Evolutionary conservation across 305 asterid genomes (phyloP).

Genomic region (Solanum aculeatissimum): DNA sequence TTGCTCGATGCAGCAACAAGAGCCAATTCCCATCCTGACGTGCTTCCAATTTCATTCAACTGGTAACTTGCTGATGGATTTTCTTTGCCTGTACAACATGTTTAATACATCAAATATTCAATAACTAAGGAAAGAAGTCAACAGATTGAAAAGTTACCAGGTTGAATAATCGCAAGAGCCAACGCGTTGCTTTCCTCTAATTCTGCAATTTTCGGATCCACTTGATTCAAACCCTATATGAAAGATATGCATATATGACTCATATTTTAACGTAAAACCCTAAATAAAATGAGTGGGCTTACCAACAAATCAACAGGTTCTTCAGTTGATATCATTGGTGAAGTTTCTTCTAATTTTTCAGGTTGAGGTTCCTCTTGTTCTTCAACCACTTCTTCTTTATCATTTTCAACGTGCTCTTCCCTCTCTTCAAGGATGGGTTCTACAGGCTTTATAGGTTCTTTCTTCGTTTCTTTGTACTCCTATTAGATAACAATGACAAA

Average conservation of each 20-base stretch:
- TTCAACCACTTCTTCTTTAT: conserved; percentile 18
- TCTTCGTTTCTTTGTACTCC: conserved; percentile 22
- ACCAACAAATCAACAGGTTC: conserved; percentile 59
- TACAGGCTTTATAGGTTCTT: conserved; percentile 12
- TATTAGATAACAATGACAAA: conserved; percentile 5
- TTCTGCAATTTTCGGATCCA: conserved; percentile 32
- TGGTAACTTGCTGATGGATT: conserved; percentile 11
- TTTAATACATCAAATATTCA: neutral
- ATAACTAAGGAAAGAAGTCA: neutral
- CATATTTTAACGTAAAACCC: neutral
- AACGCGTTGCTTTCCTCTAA: conserved; percentile 63
- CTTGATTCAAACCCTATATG: conserved; percentile 35
- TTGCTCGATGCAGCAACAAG: conserved; percentile 65
- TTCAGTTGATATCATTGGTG: conserved; percentile 12
- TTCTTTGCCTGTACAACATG: conserved; percentile 26
- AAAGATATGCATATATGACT: neutral
- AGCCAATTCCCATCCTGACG: conserved; percentile 82
- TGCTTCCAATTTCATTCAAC: conserved; percentile 30
- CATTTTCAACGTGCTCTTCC: conserved; percentile 1
- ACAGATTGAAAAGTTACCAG: conserved; percentile 21
- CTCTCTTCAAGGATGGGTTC: neutral
- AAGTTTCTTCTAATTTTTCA: conserved; percentile 12
- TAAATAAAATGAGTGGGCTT: neutral
- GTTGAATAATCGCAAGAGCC: conserved; percentile 73
- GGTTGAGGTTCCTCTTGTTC: conserved; percentile 20